These are phyloP conservation scores for Lathyrus aphaca DNA, from an alignment of 306 rosid genomes.

Conservation along the genomic window DNA sequence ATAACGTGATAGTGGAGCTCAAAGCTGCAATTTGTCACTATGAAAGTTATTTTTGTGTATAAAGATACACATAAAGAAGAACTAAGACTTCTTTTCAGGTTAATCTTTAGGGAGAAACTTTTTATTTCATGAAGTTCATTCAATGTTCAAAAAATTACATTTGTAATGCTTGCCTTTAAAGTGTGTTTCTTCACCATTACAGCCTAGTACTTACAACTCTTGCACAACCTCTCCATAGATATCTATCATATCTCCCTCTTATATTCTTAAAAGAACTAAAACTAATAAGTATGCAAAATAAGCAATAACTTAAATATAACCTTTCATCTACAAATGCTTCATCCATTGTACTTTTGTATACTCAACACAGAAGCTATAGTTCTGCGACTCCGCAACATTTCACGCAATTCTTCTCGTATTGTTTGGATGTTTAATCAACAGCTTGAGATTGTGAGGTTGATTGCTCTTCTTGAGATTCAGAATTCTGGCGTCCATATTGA, in stretches of 20 bases:
- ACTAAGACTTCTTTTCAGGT: too few species aligned
- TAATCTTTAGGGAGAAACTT: too few species aligned
- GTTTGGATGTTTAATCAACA: constrained; percentile 31
- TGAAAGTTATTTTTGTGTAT: neutral
- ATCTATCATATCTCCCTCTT: constrained; percentile 33
- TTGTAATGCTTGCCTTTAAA: too few species aligned
- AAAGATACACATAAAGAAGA: neutral
- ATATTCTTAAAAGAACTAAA: constrained; percentile 38
- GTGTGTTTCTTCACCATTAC: constrained; percentile 22
- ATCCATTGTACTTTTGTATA: constrained; percentile 40
- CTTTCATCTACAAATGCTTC: constrained; percentile 52
- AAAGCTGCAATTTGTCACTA: neutral
- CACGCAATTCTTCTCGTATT: constrained; percentile 8
- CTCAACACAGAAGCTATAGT: constrained; percentile 19
- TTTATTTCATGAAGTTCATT: too few species aligned
- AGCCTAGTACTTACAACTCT: constrained; percentile 49
- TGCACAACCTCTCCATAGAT: constrained; percentile 10
- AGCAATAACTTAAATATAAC: constrained; percentile 32
- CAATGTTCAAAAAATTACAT: too few species aligned
- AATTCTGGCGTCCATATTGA: constrained; percentile 30
- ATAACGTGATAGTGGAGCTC: neutral
- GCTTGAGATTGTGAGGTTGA: constrained; percentile 44
- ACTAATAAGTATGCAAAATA: constrained; percentile 18
- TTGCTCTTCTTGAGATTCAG: constrained; percentile 46
- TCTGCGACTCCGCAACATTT: constrained; percentile 11